Conservation (phyloP, 2,329 filamentous ascomycete species). For the Talaromyces amestolkiae region DNA sequence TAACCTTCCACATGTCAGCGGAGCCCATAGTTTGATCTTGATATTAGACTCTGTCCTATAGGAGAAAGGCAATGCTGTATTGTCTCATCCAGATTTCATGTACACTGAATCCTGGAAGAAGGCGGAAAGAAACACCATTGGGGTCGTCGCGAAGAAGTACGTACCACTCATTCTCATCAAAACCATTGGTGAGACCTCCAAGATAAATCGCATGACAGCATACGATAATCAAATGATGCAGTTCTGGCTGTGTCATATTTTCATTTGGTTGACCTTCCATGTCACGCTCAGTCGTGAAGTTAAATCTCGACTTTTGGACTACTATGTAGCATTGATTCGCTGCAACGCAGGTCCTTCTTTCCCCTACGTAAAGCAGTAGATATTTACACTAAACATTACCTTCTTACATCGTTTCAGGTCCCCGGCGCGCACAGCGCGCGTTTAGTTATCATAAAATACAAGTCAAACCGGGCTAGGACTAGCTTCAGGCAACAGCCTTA, state of each 20-base stretch:
- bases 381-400: too few species aligned
- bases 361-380: too few species aligned
- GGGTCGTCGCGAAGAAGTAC: neutral
- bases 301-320: too few species aligned
- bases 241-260: conserved; percentile 9
- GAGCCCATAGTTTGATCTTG: neutral
- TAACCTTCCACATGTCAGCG: conserved; percentile 47
- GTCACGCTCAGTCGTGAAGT: neutral
- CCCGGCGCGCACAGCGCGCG: too few species aligned
- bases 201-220: conserved; percentile 82
- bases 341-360: too few species aligned
- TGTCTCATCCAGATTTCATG: too few species aligned
- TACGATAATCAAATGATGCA: conserved; percentile 66
- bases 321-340: too few species aligned
- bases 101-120: neutral
- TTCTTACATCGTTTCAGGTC: too few species aligned
- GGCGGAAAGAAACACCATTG: neutral
- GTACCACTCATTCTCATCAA: conserved; percentile 60
- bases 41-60: neutral
- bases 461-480: neutral
- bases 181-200: conserved; percentile 55
- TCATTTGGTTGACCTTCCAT: too few species aligned
- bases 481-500: neutral
- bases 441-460: neutral
- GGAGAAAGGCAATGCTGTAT: too few species aligned